Conservation (phyloP, 768 basidiomycete genomes). For the Clathrus columnatus region DNA sequence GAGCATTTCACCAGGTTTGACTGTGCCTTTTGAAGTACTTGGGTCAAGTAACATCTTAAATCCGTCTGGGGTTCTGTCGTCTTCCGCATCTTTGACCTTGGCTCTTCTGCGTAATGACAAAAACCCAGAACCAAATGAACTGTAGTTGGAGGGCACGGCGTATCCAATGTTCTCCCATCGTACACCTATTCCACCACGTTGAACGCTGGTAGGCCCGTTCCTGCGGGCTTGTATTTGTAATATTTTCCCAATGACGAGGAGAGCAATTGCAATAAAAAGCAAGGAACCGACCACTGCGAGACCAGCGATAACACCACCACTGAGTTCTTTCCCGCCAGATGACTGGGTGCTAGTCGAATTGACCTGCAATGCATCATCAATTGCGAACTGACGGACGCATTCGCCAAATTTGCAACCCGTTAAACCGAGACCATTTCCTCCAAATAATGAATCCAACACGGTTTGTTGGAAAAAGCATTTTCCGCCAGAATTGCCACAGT, state of each 20-base stretch:
- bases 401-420: conserved; percentile 78
- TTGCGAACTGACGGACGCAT: conserved; percentile 73
- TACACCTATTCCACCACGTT: conserved; percentile 47
- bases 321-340: conserved; percentile 38
- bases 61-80: conserved; percentile 20
- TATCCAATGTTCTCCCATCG: conserved; percentile 67
- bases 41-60: conserved; percentile 63
- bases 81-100: conserved; percentile 8
- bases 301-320: conserved; percentile 84
- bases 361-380: conserved; percentile 40
- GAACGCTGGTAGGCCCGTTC: conserved; percentile 22
- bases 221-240: conserved; percentile 55
- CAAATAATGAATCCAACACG: conserved; percentile 62
- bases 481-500: conserved; percentile 47
- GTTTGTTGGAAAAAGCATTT: conserved; percentile 73
- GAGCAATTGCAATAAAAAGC: conserved; percentile 43
- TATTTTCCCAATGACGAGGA: conserved; percentile 56
- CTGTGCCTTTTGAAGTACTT: conserved; percentile 46
- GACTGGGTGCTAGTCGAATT: conserved; percentile 22
- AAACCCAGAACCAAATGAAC: neutral
- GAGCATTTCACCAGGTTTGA: conserved; percentile 79
- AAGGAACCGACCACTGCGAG: conserved; percentile 74
- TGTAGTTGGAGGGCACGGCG: conserved; percentile 32
- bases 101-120: neutral
- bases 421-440: conserved; percentile 60